A percentile compares a stretch with the other conserved stretches of the same genome.
Conservation (phyloP, 768 basidiomycete species). For the Pleurotus sapidus region DNA sequence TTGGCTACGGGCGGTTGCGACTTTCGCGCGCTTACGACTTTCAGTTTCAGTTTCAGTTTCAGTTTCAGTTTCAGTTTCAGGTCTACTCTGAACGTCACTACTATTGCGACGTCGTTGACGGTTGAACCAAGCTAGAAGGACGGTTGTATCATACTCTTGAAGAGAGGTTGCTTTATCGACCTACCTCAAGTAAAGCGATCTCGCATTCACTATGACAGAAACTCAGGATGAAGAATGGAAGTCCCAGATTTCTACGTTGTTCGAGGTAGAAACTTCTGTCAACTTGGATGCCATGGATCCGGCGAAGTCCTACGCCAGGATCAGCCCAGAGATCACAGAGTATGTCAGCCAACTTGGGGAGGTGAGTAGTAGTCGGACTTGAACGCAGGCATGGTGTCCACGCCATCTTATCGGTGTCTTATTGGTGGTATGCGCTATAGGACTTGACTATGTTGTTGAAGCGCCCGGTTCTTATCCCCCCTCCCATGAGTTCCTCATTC, state of each 20-base stretch:
- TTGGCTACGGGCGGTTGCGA: too few relatives aligned
- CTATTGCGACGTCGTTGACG: too few relatives aligned
- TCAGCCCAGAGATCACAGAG: conserved; percentile 35
- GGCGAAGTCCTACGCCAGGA: conserved; percentile 15
- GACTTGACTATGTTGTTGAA: conserved; percentile 30
- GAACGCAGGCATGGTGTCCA: neutral
- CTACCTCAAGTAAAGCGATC: too few relatives aligned
- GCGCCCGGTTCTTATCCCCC: conserved; percentile 32
- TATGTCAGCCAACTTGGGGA: conserved; percentile 29
- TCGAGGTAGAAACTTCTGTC: conserved; percentile 29
- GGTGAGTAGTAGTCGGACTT: conserved; percentile 18
- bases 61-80: too few relatives aligned
- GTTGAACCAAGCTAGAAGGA: too few relatives aligned
- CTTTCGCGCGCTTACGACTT: too few relatives aligned
- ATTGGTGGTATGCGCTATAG: conserved; percentile 19
- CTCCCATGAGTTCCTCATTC: conserved; percentile 36
- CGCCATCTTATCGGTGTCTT: neutral
- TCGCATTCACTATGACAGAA: conserved; percentile 3
- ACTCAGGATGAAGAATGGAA: conserved; percentile 10
- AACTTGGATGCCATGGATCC: conserved; percentile 24
- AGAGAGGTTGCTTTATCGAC: too few relatives aligned
- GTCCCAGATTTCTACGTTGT: conserved; percentile 21
- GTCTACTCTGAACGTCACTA: too few relatives aligned
- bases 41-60: too few relatives aligned
- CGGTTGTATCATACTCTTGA: too few relatives aligned